These are phyloP conservation scores for Pueraria montana DNA, from an alignment of 306 rosid genomes.

Conservation along the genomic window DNA sequence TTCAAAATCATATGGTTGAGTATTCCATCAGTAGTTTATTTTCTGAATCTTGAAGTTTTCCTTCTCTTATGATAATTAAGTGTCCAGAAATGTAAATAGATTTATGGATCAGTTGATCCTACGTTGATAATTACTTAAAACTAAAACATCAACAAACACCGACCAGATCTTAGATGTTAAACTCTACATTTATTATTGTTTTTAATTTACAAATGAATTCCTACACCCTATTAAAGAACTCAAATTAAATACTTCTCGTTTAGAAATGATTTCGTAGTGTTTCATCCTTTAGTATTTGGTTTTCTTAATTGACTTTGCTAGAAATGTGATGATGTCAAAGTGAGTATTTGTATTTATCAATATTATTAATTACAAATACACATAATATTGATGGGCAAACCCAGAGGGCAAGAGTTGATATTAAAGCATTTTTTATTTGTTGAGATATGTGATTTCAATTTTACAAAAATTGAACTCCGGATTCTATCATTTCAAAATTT, in stretches of 20 bases:
- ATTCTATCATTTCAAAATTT: neutral
- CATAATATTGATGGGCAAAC: neutral
- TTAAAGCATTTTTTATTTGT: neutral
- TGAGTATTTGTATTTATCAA: constrained; percentile 1
- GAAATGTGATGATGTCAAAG: neutral
- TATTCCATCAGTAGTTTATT: neutral
- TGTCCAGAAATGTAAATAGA: constrained; percentile 1
- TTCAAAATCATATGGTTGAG: constrained; percentile 6
- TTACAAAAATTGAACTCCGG: too few species aligned
- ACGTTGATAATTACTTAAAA: neutral
- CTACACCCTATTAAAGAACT: neutral
- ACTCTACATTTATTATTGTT: neutral
- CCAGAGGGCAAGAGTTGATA: neutral
- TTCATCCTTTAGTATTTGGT: neutral
- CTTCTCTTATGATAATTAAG: neutral
- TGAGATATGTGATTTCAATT: neutral
- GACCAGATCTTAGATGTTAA: constrained; percentile 1
- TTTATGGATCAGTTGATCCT: neutral
- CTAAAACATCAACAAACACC: constrained; percentile 17
- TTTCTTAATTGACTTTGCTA: neutral
- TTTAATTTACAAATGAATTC: constrained; percentile 15
- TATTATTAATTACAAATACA: neutral
- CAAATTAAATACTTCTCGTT: neutral
- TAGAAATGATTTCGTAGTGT: neutral
- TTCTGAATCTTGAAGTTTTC: constrained; percentile 1